Conservation (phyloP, 1,284 basidiomycete species). For the Tausonia pullulans region DNA sequence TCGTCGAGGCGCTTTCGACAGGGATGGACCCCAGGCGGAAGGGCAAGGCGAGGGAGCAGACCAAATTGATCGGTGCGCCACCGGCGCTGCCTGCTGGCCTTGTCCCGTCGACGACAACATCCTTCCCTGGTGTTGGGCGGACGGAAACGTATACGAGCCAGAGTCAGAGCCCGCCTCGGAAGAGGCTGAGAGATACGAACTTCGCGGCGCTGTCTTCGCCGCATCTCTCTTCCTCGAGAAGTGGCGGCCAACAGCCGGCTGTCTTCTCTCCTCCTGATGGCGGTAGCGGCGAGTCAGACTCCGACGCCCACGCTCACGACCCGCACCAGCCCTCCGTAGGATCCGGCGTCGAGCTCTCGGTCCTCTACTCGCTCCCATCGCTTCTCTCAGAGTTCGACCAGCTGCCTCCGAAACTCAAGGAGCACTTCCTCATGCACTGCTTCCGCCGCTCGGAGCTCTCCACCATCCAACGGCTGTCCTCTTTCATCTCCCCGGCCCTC, state of each 20-base stretch:
- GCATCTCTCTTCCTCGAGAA: slow-evolving; percentile 17
- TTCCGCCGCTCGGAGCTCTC: slow-evolving; percentile 31
- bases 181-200: background rate
- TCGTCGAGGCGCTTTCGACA: slow-evolving; percentile 9
- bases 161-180: background rate
- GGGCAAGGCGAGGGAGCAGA: background rate
- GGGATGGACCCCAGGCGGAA: background rate
- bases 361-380: slow-evolving; percentile 30
- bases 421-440: slow-evolving; percentile 35
- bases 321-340: slow-evolving; percentile 23
- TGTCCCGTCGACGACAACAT: too few species aligned
- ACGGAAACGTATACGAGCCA: too few species aligned
- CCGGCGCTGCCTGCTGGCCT: too few species aligned
- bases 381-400: slow-evolving; percentile 31
- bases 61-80: too few species aligned
- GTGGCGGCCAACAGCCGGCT: slow-evolving; percentile 19
- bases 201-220: slow-evolving; percentile 17
- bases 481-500: slow-evolving; percentile 29
- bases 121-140: too few species aligned
- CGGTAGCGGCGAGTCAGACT: background rate
- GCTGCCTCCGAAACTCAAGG: slow-evolving; percentile 33
- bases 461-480: slow-evolving; percentile 31
- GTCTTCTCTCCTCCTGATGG: slow-evolving; percentile 21
- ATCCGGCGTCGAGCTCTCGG: slow-evolving; percentile 29
- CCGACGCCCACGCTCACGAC: slow-evolving; percentile 4